Percentiles rank a stretch among this genome's conserved stretches.
Evolutionary conservation across 1,284 basidiomycete genomes (phyloP).

Genomic region (Hortiboletus rubellus): DNA sequence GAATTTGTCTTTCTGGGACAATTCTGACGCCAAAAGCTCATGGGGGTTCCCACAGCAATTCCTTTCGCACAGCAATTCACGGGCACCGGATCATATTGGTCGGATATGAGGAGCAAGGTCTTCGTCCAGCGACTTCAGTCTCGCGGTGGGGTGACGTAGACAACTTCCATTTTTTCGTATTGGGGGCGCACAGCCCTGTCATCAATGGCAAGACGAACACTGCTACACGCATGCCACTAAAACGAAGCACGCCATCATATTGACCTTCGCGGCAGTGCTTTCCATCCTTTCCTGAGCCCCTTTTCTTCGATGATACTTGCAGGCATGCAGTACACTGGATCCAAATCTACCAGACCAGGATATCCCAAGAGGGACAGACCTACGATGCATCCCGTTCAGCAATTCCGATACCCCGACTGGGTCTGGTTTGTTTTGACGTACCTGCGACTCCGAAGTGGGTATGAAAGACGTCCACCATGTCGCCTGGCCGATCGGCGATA

Average conservation of each 20-base stretch:
- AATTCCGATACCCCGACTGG: background rate
- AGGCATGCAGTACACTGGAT: constrained; percentile 98
- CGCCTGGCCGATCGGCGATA: constrained; percentile 91
- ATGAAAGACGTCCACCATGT: constrained; percentile 96
- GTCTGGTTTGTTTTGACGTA: constrained; percentile 35
- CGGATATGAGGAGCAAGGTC: constrained; percentile 6
- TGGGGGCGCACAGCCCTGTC: constrained; percentile 7
- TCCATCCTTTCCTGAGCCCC: constrained; percentile 72
- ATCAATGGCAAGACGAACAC: background rate
- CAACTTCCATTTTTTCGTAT: constrained; percentile 24
- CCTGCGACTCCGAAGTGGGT: constrained; percentile 93
- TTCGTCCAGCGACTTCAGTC: background rate
- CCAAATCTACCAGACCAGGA: constrained; percentile 77
- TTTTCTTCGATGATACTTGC: constrained; percentile 63
- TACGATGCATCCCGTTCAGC: constrained; percentile 29
- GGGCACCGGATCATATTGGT: constrained; percentile 1
- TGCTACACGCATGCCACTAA: constrained; percentile 3
- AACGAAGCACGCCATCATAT: constrained; percentile 13
- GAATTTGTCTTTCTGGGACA: background rate
- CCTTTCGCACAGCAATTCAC: constrained; percentile 14
- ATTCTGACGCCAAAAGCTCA: background rate
- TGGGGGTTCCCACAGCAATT: constrained; percentile 9
- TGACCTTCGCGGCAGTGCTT: constrained; percentile 48
- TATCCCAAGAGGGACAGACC: constrained; percentile 91
- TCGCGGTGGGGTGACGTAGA: constrained; percentile 1